Percentiles rank a stretch among this genome's conserved stretches.
Evolutionary conservation across 768 basidiomycete species (phyloP).

Genomic region (Leccinellum rugosiceps): DNA sequence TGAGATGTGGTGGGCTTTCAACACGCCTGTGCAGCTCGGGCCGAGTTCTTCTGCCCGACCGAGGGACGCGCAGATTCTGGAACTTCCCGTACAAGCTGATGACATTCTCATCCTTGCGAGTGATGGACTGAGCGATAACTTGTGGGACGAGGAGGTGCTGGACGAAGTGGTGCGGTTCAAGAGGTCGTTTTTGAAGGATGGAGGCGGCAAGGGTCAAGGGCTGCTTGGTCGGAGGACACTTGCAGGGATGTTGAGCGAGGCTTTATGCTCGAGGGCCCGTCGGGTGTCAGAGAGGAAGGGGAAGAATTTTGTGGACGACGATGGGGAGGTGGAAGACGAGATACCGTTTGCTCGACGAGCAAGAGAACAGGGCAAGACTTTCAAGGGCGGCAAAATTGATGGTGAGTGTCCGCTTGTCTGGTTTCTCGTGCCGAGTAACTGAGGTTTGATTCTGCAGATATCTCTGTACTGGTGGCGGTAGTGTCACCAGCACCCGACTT

Average conservation of each 20-base stretch:
- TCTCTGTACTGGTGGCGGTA: constrained; percentile 64
- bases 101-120: constrained; percentile 80
- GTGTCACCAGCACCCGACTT: constrained; percentile 45
- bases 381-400: constrained; percentile 82
- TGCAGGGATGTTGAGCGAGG: constrained; percentile 73
- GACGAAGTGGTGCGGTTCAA: constrained; percentile 73
- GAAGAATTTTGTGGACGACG: constrained; percentile 21
- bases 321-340: constrained; percentile 41
- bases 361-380: constrained; percentile 65
- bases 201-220: constrained; percentile 13
- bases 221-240: constrained; percentile 50
- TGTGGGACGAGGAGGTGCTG: constrained; percentile 85
- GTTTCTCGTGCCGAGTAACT: background rate
- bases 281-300: constrained; percentile 56
- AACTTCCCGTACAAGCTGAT: constrained; percentile 63
- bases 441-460: constrained; percentile 39
- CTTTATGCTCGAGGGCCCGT: constrained; percentile 74
- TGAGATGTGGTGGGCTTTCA: constrained; percentile 91
- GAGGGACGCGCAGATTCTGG: constrained; percentile 63
- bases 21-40: constrained; percentile 64
- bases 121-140: constrained; percentile 82
- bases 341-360: constrained; percentile 86
- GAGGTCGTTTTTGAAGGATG: constrained; percentile 32
- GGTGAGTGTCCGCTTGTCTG: constrained; percentile 42
- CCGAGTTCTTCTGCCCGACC: constrained; percentile 61